Evolutionary conservation across 441 rosid species (phyloP), one percentile per base, ranked within the genome.

Genomic region (Euphorbia schlechtendalii): DNA sequence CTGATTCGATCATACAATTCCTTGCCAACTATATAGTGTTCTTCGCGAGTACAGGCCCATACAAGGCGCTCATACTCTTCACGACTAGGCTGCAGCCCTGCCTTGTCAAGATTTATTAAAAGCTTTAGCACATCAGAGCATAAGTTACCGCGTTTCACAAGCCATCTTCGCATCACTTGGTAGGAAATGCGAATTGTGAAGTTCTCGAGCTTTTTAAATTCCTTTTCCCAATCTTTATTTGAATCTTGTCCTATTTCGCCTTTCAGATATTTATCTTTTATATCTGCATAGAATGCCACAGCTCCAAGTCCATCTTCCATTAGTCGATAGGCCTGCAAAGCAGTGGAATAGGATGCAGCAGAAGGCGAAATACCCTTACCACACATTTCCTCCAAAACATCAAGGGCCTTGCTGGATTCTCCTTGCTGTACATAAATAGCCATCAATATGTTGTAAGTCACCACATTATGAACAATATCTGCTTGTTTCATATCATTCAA

Each of bases 31-130:
- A 69, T 17, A 52, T 80, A 70, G 74, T 88, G 96, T 18, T 88
- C 88, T 74, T 88, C 89, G 15, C 83, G 78, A 12, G 89, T 85
- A 64, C 98, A 86, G 34, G 97, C 97, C 98, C 98, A 92, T 17
- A 84, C 70, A 69, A 88, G 94, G 46, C 92, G 83, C 73, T 92
- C 94, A 10, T 79, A 82, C 58, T 92, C 96, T 64, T 73, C 84
- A 63, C 80, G 77, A 56, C 78, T 71, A 49, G 78, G 84, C 71
- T 45, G 72, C 67, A 90, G 78, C 52, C 83, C 80, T 0, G 80
- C 86, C 61, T 65, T 78, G 61, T 88, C 98, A 90, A 92, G 83
- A 67, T 81, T 80, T 34, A 70, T 56, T 32, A 92, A 76, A 74
- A 90, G 90, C 71, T 82, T 85, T 72, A 90, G 65, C 67, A 85